Base-by-base conservation (phyloP, 345 rosid genomes). In the Linum tenue region DNA sequence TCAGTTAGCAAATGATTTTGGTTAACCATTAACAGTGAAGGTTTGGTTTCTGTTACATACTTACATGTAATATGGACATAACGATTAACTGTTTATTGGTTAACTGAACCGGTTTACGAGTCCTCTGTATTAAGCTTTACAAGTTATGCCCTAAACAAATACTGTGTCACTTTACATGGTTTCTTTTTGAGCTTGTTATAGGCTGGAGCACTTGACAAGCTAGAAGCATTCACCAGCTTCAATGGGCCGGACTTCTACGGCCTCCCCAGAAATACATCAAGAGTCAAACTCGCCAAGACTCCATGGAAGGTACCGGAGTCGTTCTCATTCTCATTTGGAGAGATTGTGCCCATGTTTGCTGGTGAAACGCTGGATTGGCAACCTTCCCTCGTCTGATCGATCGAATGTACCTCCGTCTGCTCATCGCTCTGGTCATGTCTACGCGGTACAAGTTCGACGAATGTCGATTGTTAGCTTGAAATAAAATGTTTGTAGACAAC, bases 171-270 rank as follows among this genome's bases (percentile, higher is more conserved):
- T 16, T n/a, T 9, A 16, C 16, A 31, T 55, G 9, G 50, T 16
- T 7, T 48, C 7, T 3, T 55, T 35, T n/a, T 70, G 56, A n/a
- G 57, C 37, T 67, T 60, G 43, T 68, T n/a, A 11, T 16, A 94
- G 97, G 94, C 89, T 37, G 97, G 95, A 55, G 95, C 92, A 8
- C 87, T 90, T 63, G 97, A 90, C 76, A 90, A 91, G 72, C 78
- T 91, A 64, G 97, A 94, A 82, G 85, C 92, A 39, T 94, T 94
- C 80, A 83, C 96, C 59, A 94, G 97, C 82, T 86, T 90, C 65
- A 91, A 88, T 7, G 99, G 99, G 59, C 95, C 91, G 31, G 96
- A 90, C 71, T 94, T 94, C 80, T 94, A 91, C 65, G 88, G 96
- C 56, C 97, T 90, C 58, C 91, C 96, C 5, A 90, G 95, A 65